Conservation (phyloP, 2,329 filamentous ascomycete genomes). For the Claviceps lovelessii region DNA sequence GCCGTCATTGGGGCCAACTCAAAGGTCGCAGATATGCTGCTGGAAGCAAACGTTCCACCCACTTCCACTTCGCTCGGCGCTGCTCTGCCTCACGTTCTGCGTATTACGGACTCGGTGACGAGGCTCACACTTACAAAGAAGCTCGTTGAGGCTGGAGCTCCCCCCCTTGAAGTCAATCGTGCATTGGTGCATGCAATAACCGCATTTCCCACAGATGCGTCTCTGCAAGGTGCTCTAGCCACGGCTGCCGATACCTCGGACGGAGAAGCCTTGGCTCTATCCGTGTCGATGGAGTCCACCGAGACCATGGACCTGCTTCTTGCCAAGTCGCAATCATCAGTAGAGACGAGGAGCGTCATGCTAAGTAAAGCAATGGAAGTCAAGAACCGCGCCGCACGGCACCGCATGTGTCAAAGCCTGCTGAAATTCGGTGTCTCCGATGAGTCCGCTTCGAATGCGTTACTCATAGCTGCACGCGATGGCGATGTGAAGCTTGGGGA, state of each 20-base stretch:
- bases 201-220: conserved; percentile 32
- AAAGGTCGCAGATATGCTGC: conserved; percentile 34
- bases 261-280: conserved; percentile 32
- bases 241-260: conserved; percentile 34
- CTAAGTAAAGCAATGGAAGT: conserved; percentile 30
- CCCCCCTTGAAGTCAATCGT: conserved; percentile 32
- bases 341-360: conserved; percentile 23
- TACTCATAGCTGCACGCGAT: conserved; percentile 37
- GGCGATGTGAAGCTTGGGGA: conserved; percentile 37
- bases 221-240: conserved; percentile 32
- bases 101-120: conserved; percentile 35
- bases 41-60: conserved; percentile 23
- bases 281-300: conserved; percentile 29
- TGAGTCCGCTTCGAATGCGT: conserved; percentile 31
- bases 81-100: conserved; percentile 38
- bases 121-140: conserved; percentile 35
- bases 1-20: conserved; percentile 33
- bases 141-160: conserved; percentile 35
- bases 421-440: conserved; percentile 31
- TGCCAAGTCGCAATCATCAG: conserved; percentile 19
- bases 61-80: conserved; percentile 29
- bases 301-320: conserved; percentile 35
- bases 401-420: conserved; percentile 30
- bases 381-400: conserved; percentile 24
- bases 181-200: conserved; percentile 37